These are phyloP conservation scores for Claviceps monticola DNA, from an alignment of 2,329 filamentous ascomycete species.

Conservation along the genomic window DNA sequence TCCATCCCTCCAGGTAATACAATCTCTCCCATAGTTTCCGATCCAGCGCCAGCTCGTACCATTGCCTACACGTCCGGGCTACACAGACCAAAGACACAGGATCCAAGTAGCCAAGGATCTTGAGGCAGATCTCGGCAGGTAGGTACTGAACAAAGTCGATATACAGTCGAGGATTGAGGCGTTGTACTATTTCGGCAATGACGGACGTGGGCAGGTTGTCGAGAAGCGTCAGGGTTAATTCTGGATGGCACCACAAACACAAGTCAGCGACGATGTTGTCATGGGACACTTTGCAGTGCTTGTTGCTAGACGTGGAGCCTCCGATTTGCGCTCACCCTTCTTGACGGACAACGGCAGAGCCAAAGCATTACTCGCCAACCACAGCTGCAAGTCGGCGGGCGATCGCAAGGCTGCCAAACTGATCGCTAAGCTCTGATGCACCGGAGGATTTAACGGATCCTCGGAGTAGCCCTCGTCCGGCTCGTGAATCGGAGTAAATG, in stretches of 20 bases:
- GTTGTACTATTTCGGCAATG: slow-evolving; percentile 67
- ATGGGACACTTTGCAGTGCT: not conserved
- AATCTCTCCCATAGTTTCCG: slow-evolving; percentile 74
- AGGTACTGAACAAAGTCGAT: slow-evolving; percentile 82
- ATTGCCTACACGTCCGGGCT: slow-evolving; percentile 64
- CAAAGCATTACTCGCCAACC: slow-evolving; percentile 36
- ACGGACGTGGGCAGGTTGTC: slow-evolving; percentile 66
- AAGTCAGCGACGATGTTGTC: slow-evolving; percentile 8
- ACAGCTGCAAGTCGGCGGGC: slow-evolving; percentile 31
- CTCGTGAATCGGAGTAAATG: slow-evolving; percentile 38
- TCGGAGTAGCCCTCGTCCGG: slow-evolving; percentile 84
- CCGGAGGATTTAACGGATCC: slow-evolving; percentile 42
- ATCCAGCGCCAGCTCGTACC: slow-evolving; percentile 72
- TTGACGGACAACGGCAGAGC: slow-evolving; percentile 34
- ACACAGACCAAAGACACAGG: slow-evolving; percentile 67
- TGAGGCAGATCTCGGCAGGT: slow-evolving; percentile 79
- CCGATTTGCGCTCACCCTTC: slow-evolving; percentile 11
- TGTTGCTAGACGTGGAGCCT: not conserved
- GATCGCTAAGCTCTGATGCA: slow-evolving; percentile 18
- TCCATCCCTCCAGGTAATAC: slow-evolving; percentile 80
- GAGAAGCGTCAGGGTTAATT: slow-evolving; percentile 67
- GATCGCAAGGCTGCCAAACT: slow-evolving; percentile 23
- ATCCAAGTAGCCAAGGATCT: slow-evolving; percentile 77
- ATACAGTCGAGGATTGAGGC: slow-evolving; percentile 70
- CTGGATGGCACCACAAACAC: slow-evolving; percentile 27